Evolutionary conservation across 2,329 filamentous ascomycete genomes (phyloP).

Genomic region (Claviceps arundinis): DNA sequence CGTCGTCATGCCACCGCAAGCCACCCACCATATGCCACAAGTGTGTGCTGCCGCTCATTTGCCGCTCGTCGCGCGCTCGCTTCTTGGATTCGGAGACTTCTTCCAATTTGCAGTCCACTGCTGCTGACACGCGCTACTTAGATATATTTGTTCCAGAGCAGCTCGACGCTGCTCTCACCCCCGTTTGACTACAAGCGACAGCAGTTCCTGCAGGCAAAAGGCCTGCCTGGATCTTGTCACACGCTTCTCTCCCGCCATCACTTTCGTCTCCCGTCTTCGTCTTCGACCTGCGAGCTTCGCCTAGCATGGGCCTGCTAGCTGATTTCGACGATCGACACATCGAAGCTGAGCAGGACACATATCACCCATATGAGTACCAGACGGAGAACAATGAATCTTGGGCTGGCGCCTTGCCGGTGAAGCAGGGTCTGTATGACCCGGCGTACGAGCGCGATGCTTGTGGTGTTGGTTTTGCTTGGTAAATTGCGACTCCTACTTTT

Average conservation of each 20-base stretch:
- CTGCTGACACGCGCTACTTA: conserved; percentile 3
- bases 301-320: conserved; percentile 55
- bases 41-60: neutral
- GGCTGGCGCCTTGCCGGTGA: conserved; percentile 90
- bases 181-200: conserved; percentile 3
- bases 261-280: neutral
- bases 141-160: conserved; percentile 11
- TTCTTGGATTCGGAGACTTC: neutral
- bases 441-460: conserved; percentile 97
- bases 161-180: conserved; percentile 13
- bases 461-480: conserved; percentile 98
- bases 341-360: conserved; percentile 45
- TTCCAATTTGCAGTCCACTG: neutral
- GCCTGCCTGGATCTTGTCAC: conserved; percentile 2
- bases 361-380: conserved; percentile 72
- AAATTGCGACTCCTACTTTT: conserved; percentile 25
- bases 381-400: conserved; percentile 74
- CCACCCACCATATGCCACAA: neutral
- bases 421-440: conserved; percentile 97
- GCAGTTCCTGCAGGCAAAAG: conserved; percentile 3
- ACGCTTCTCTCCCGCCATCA: neutral
- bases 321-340: conserved; percentile 58
- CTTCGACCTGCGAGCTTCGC: conserved; percentile 27
- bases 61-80: neutral
- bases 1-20: neutral